Conservation (phyloP, 352 stramenopile species). For the Globisporangium rhizosaccharum region DNA sequence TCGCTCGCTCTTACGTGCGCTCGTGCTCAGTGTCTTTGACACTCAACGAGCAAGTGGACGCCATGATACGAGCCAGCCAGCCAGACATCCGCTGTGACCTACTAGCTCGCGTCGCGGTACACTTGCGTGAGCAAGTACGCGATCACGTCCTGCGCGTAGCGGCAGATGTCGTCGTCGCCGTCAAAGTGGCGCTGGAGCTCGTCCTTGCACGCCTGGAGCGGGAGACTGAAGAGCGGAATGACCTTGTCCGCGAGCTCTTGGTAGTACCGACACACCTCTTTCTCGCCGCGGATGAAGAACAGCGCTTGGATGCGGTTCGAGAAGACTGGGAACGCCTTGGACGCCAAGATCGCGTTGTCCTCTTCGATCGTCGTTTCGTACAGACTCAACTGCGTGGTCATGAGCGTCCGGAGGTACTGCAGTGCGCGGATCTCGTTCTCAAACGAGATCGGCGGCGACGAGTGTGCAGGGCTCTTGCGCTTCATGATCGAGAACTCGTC, state of each 20-base stretch:
- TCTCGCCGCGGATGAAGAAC: constrained; percentile 88
- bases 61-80: no score
- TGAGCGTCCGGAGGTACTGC: constrained; percentile 64
- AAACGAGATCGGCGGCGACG: constrained; percentile 77
- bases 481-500: constrained; percentile 84
- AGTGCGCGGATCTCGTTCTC: constrained; percentile 80
- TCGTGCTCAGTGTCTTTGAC: neutral
- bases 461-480: constrained; percentile 69
- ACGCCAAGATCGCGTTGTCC: constrained; percentile 78
- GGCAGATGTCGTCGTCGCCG: constrained; percentile 73
- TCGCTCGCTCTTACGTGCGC: neutral
- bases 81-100: neutral
- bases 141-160: constrained; percentile 85
- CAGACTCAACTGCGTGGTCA: constrained; percentile 72
- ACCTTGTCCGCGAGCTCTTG: constrained; percentile 78
- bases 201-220: constrained; percentile 60
- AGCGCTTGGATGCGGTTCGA: constrained; percentile 87
- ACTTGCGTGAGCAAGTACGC: constrained; percentile 86
- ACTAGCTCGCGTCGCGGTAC: constrained; percentile 64
- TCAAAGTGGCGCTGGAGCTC: constrained; percentile 71
- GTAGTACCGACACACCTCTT: constrained; percentile 83
- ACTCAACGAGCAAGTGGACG: neutral
- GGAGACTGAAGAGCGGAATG: constrained; percentile 75
- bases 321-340: constrained; percentile 73
- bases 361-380: constrained; percentile 87